These are phyloP conservation scores for Aspergillus sp. DNA, from an alignment of 2,329 filamentous ascomycete species.

Conservation along the genomic window DNA sequence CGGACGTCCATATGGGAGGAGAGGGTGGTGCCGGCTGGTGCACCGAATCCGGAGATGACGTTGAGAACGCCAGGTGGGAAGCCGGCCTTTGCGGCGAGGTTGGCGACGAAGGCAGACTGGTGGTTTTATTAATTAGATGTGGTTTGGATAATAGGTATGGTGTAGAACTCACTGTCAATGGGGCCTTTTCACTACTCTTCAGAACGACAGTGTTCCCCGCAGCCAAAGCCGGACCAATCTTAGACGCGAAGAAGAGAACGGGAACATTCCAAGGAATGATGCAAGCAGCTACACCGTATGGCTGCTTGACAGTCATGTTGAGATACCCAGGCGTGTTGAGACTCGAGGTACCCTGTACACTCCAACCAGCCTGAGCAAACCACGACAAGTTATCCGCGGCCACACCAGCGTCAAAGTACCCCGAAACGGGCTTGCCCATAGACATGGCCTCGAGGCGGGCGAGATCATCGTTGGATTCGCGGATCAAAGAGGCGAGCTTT, in stretches of 20 bases:
- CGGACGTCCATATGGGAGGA: slow-evolving; percentile 8
- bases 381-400: too few species aligned
- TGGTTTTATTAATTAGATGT: too few species aligned
- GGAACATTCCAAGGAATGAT: neutral
- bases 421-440: slow-evolving; percentile 26
- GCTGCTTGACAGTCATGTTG: neutral
- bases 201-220: slow-evolving; percentile 3
- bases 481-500: slow-evolving; percentile 22
- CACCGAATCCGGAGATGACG: slow-evolving; percentile 56
- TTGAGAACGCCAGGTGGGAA: slow-evolving; percentile 39
- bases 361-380: too few species aligned
- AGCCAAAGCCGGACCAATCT: neutral
- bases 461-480: slow-evolving; percentile 18
- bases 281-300: neutral
- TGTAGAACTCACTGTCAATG: neutral
- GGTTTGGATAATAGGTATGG: too few species aligned
- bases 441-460: slow-evolving; percentile 28
- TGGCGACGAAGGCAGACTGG: neutral
- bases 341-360: neutral
- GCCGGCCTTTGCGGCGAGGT: slow-evolving; percentile 1
- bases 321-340: neutral
- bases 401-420: too few species aligned
- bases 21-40: slow-evolving; percentile 37
- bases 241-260: neutral
- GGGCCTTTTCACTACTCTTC: slow-evolving; percentile 4